Percentiles rank a stretch among this genome's conserved stretches.
These are phyloP conservation scores for Backusella westeae DNA, from an alignment of 192 early-diverging fungal genomes.

Conservation along the genomic window DNA sequence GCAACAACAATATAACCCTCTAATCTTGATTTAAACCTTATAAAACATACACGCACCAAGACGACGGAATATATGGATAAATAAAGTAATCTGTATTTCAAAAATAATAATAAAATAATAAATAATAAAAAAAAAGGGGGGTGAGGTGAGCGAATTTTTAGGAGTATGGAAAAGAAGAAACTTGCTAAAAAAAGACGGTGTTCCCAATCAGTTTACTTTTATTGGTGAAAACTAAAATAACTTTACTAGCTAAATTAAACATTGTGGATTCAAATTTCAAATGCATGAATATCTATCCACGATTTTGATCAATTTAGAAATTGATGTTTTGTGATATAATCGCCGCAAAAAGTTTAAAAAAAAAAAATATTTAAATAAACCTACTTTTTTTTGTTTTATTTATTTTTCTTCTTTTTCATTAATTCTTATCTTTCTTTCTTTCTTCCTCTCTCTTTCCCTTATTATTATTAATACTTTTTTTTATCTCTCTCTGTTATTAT, in stretches of 20 bases:
- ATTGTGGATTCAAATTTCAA: not conserved
- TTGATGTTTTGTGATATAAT: constrained; percentile 8
- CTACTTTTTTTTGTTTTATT: not conserved
- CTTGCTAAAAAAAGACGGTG: not conserved
- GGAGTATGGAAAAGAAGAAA: not conserved
- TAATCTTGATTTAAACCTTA: not conserved
- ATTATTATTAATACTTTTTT: not conserved
- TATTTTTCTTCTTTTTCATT: not conserved
- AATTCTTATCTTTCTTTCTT: not conserved
- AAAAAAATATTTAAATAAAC: not conserved
- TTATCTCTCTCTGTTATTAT: not conserved
- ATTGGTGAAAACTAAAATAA: constrained; percentile 2
- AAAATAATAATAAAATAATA: not conserved
- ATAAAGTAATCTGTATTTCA: not conserved
- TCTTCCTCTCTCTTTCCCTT: not conserved
- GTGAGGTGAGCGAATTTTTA: not conserved
- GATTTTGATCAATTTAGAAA: constrained; percentile 5
- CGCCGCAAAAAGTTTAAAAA: constrained; percentile 6
- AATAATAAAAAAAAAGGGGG: not conserved
- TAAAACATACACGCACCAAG: not conserved
- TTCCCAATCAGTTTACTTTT: not conserved
- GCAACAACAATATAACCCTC: not conserved
- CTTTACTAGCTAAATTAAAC: constrained; percentile 1
- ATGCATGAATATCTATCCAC: not conserved
- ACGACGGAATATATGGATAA: not conserved